Evolutionary conservation across 176 grass and related monocot genomes (phyloP).

Genomic region (Carex kokanica): DNA sequence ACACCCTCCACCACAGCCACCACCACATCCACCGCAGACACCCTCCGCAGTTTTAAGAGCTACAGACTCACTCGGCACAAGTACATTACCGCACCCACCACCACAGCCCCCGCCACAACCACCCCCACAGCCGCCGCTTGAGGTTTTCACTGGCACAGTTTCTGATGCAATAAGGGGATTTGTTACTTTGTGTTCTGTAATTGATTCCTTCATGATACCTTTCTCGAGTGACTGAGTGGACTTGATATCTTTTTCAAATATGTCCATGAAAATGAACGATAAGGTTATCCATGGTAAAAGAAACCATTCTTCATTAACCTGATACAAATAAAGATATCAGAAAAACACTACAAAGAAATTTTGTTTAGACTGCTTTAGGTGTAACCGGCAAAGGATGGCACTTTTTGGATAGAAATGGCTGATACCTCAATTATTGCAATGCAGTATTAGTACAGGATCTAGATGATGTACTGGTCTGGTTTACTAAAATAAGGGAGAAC

Average conservation of each 20-base stretch:
- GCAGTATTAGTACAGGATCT: neutral
- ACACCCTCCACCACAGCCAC: constrained; percentile 10
- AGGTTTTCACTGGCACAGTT: constrained; percentile 9
- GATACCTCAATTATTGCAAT: neutral
- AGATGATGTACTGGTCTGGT: neutral
- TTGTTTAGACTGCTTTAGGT: neutral
- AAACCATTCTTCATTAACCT: constrained; percentile 61
- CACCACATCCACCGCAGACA: constrained; percentile 20
- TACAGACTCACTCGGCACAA: neutral
- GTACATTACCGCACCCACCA: constrained; percentile 13
- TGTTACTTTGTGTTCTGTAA: constrained; percentile 16
- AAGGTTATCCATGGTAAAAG: constrained; percentile 47
- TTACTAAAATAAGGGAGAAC: no score
- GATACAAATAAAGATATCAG: neutral
- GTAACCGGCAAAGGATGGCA: neutral
- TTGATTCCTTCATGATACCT: neutral
- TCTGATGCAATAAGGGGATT: constrained; percentile 5
- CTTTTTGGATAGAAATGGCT: neutral
- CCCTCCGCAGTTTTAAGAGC: constrained; percentile 3
- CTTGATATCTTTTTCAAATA: neutral
- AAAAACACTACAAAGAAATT: constrained; percentile 6
- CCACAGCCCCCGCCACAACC: constrained; percentile 34
- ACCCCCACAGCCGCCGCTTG: constrained; percentile 22
- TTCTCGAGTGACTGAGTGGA: neutral
- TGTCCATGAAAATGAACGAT: constrained; percentile 28